A percentile compares a stretch with the other conserved stretches of the same genome.
These are phyloP conservation scores for sunflower (Helianthus annuus) DNA, from an alignment of 129 eudicot genomes.

Conservation along the genomic window DNA sequence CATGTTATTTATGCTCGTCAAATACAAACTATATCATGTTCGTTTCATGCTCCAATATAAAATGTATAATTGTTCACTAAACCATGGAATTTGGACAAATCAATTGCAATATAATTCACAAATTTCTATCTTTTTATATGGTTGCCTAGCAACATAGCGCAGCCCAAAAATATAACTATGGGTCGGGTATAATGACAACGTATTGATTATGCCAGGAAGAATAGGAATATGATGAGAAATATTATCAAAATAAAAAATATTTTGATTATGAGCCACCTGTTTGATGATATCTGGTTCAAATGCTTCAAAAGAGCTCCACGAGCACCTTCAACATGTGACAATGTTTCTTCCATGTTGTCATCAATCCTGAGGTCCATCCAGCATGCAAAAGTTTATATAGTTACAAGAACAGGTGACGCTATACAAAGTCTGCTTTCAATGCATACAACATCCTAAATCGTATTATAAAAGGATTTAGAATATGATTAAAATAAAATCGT, in stretches of 20 bases:
- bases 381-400: background rate
- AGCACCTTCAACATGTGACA: slow-evolving; percentile 85
- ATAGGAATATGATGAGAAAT: slow-evolving; percentile 61
- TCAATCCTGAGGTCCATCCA: slow-evolving; percentile 60
- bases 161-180: background rate
- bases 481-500: too few relatives aligned
- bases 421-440: background rate
- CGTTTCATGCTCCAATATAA: background rate
- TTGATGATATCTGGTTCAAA: slow-evolving; percentile 72
- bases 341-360: slow-evolving; percentile 89
- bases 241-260: slow-evolving; percentile 51
- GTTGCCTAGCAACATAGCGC: slow-evolving; percentile 17
- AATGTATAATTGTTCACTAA: background rate
- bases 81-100: background rate
- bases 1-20: background rate
- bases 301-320: slow-evolving; percentile 64
- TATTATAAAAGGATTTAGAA: background rate
- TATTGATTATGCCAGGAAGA: slow-evolving; percentile 53
- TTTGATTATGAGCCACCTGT: slow-evolving; percentile 81
- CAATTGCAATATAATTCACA: slow-evolving; percentile 5
- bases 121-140: slow-evolving; percentile 16
- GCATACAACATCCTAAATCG: background rate
- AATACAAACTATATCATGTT: background rate
- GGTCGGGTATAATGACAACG: background rate
- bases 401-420: background rate